Evolutionary conservation across 1,284 basidiomycete species (phyloP), one percentile per base, ranked within the genome.

Genomic region (Cutaneotrichosporon cavernicola): DNA sequence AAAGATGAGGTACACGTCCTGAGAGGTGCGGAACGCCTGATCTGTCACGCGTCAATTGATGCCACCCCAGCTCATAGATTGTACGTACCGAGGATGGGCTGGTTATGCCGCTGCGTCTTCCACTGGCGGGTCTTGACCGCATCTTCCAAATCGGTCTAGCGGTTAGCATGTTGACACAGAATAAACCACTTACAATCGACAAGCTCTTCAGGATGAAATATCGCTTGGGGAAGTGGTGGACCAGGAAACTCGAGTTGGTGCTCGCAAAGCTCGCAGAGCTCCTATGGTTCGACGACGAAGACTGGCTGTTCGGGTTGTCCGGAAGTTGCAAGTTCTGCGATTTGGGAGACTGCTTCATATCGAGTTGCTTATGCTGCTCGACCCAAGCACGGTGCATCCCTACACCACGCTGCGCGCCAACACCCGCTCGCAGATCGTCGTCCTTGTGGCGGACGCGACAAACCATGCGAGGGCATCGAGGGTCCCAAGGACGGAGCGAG

Each of bases 51-150:
- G 34, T 31, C 16, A 52, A 21, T 36, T 32, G 5, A 21, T 13
- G 40, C 26, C n/a, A 22, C 8, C 18, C 14, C 30, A 21, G 0
- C 30, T 22, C 7, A 4, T 5, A 9, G 7, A 4, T n/a, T 1
- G 7, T 6, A 71, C 67, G 46, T 47, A 73, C 75, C 70, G 4
- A 94, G 82, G 51, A 92, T 86, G 5, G 85, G 85, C 79, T 97
- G 94, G 73, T 97, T 98, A 81, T 98, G 95, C 64, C 85, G 85
- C 79, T 98, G 96, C 0, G 95, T 98, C 40, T 90, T 89, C 95
- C 96, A 98, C 0, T 89, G 69, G 1, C 91, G 89, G 9, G 85
- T 86, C 76, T 89, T 83, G n/a, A 93, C 87, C 70, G 91, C 93
- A 31, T 90, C 82, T 70, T 94, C 89, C 70, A 97, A 83, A 76